Evolutionary conservation across 768 basidiomycete species (phyloP).

Genomic region (Pholiota microspora): DNA sequence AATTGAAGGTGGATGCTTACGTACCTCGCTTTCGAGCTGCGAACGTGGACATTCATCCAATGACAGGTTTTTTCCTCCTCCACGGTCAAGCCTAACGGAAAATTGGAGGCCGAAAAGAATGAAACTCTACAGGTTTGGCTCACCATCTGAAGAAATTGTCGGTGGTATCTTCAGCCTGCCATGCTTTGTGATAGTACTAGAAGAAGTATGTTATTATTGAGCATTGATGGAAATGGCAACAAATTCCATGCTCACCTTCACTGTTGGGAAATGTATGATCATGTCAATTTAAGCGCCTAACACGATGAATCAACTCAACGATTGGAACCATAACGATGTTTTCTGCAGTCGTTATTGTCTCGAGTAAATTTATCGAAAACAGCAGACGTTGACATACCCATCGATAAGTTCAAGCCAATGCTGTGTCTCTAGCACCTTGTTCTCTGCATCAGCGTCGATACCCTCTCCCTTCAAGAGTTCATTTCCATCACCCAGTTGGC

Average conservation of each 20-base stretch:
- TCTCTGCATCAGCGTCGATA: conserved; percentile 29
- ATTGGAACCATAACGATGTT: conserved; percentile 65
- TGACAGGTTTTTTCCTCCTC: conserved; percentile 52
- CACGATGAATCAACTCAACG: conserved; percentile 32
- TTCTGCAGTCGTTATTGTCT: too few species aligned
- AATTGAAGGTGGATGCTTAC: not conserved
- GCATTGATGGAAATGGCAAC: not conserved
- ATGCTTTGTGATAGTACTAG: conserved; percentile 58
- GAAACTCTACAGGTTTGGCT: not conserved
- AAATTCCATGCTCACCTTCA: conserved; percentile 33
- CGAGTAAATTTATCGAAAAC: too few species aligned
- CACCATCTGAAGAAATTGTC: conserved; percentile 72
- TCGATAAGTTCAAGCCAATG: conserved; percentile 67
- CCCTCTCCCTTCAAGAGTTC: conserved; percentile 30
- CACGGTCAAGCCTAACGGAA: conserved; percentile 54
- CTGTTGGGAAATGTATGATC: conserved; percentile 23
- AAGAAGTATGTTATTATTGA: not conserved
- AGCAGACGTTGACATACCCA: conserved; percentile 32
- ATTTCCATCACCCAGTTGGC: conserved; percentile 42
- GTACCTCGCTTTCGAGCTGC: conserved; percentile 57
- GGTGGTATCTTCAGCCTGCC: conserved; percentile 55
- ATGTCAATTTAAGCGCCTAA: not conserved
- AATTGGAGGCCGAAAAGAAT: not conserved
- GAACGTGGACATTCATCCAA: conserved; percentile 60
- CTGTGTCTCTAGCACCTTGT: conserved; percentile 54